phyloP scores from a whole-genome alignment of 805 yeast genomes.

The Maudiozyma bulderi region DNA sequence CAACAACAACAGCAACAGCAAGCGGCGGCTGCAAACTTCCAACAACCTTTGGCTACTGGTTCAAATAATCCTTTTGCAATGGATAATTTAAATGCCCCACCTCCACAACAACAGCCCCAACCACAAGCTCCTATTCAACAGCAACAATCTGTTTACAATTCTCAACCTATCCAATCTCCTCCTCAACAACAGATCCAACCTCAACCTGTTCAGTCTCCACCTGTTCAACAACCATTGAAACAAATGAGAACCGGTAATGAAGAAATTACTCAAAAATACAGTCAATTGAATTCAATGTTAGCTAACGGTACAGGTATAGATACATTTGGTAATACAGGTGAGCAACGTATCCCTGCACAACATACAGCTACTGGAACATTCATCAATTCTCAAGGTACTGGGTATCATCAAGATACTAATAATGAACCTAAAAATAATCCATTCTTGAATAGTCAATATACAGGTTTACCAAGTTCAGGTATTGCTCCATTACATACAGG shows the following conservation, averaged over 20 bases:
- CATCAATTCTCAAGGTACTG: slow-evolving; percentile 83
- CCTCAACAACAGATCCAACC: not conserved
- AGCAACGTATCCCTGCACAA: slow-evolving; percentile 77
- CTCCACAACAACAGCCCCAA: slow-evolving; percentile 4
- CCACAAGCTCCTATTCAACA: too few species aligned
- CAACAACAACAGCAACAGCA: slow-evolving; percentile 11
- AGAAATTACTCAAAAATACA: slow-evolving; percentile 45
- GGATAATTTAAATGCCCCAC: slow-evolving; percentile 8
- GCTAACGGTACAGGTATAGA: slow-evolving; percentile 88
- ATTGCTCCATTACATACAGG: slow-evolving; percentile 83
- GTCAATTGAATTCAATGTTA: slow-evolving; percentile 68
- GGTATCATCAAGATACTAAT: slow-evolving; percentile 41
- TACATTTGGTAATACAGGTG: slow-evolving; percentile 49
- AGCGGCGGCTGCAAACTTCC: slow-evolving; percentile 10
- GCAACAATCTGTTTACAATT: not conserved
- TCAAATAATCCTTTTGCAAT: slow-evolving; percentile 72
- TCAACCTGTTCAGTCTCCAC: slow-evolving; percentile 1
- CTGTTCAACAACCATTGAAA: slow-evolving; percentile 32
- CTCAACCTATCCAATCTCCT: not conserved
- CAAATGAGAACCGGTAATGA: slow-evolving; percentile 46
- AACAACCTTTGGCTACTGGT: slow-evolving; percentile 54
- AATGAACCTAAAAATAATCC: slow-evolving; percentile 34
- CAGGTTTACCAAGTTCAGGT: slow-evolving; percentile 55
- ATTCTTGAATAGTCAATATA: slow-evolving; percentile 52
- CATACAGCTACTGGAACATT: slow-evolving; percentile 76